Evolutionary conservation across 2,329 filamentous ascomycete species (phyloP).

Genomic region (Colletotrichum higginsianum): DNA sequence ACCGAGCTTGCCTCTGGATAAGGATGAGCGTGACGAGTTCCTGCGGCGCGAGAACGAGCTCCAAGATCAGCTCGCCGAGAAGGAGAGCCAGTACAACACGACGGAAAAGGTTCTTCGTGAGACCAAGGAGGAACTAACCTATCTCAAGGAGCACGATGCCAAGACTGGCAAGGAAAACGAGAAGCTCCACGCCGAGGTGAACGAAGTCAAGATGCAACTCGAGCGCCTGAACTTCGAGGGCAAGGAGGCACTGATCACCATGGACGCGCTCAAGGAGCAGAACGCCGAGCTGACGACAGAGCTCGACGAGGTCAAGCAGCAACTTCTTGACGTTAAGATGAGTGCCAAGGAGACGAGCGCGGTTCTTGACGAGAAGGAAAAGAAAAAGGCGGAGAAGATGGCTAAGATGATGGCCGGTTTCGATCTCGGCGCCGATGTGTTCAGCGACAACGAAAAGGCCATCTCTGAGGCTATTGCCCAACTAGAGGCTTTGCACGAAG

Average conservation of each 20-base stretch:
- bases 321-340: conserved; percentile 96
- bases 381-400: conserved; percentile 99
- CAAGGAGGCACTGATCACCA: conserved; percentile 96
- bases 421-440: conserved; percentile 91
- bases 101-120: conserved; percentile 87
- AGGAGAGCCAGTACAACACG: conserved; percentile 84
- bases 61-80: conserved; percentile 95
- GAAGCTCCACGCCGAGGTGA: conserved; percentile 85
- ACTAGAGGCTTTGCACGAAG: conserved; percentile 83
- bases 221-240: conserved; percentile 96
- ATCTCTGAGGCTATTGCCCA: conserved; percentile 88
- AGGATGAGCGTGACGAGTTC: conserved; percentile 97
- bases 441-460: conserved; percentile 91
- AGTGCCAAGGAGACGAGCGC: conserved; percentile 93
- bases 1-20: conserved; percentile 89
- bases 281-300: conserved; percentile 93
- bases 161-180: conserved; percentile 93
- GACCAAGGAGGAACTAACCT: conserved; percentile 86
- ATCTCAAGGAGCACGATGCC: conserved; percentile 87
- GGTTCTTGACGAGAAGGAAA: conserved; percentile 95
- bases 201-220: conserved; percentile 96
- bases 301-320: conserved; percentile 95
- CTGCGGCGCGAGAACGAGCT: conserved; percentile 95
- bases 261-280: conserved; percentile 97
- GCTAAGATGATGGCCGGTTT: conserved; percentile 99